phyloP scores from a whole-genome alignment of 257 asterid species.

The Craterostigma plantagineum region DNA sequence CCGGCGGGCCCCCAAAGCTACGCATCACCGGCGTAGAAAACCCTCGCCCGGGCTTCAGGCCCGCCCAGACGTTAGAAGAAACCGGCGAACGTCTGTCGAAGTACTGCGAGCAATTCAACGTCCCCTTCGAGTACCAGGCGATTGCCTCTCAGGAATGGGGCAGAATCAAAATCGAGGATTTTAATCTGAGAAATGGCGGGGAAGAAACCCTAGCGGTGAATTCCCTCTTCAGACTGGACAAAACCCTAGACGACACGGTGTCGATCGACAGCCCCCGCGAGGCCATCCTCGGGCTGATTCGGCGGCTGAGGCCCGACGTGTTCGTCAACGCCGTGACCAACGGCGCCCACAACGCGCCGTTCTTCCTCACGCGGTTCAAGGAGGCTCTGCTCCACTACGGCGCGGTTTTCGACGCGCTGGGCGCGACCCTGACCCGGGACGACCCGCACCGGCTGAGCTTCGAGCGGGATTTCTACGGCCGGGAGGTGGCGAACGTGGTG shows the following conservation, averaged over 20 bases:
- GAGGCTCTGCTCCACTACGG: conserved; percentile 63
- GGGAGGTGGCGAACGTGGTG: conserved; percentile 41
- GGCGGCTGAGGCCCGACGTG: conserved; percentile 5
- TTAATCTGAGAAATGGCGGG: conserved; percentile 18
- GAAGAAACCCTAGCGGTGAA: conserved; percentile 24
- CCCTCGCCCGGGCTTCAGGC: conserved; percentile 43
- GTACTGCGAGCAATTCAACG: conserved; percentile 20
- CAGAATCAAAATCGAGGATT: conserved; percentile 20
- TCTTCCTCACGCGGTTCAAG: conserved; percentile 52
- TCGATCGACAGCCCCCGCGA: conserved; percentile 10
- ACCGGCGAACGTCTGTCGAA: conserved; percentile 30
- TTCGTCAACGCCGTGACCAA: conserved; percentile 2
- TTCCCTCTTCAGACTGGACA: conserved; percentile 16
- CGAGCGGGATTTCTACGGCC: background rate
- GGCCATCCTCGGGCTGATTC: background rate
- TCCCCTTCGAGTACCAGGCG: conserved; percentile 37
- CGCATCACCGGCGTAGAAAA: conserved; percentile 41
- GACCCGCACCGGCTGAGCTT: conserved; percentile 13
- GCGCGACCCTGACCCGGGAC: conserved; percentile 30
- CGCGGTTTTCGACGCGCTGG: conserved; percentile 55
- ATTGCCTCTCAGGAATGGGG: conserved; percentile 5
- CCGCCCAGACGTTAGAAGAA: conserved; percentile 32
- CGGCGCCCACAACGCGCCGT: conserved; percentile 49
- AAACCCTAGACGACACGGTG: conserved; percentile 26
- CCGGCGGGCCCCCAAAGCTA: conserved; percentile 35